phyloP scores from a whole-genome alignment of 1,139 yeast genomes.

The Debaryomyces sp. region DNA sequence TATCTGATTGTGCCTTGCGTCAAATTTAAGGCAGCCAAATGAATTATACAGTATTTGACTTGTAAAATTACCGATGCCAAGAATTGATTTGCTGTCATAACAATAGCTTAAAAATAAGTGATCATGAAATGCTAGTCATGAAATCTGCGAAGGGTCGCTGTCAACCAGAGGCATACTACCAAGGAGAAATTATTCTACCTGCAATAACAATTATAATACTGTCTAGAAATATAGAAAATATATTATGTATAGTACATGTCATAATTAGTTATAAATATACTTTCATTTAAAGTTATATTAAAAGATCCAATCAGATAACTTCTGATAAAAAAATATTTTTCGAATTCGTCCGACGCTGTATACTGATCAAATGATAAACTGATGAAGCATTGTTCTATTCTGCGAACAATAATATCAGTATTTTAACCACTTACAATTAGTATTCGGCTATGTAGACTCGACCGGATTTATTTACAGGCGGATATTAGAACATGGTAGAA shows the following conservation, averaged over 20 bases:
- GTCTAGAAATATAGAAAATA: not conserved
- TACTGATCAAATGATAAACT: no score
- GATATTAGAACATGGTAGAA: not conserved
- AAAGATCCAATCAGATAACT: constrained; percentile 22
- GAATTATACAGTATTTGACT: not conserved
- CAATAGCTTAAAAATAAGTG: not conserved
- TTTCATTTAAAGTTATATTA: constrained; percentile 7
- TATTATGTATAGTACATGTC: not conserved
- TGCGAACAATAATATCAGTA: not conserved
- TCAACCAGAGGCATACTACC: not conserved
- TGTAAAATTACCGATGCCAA: not conserved
- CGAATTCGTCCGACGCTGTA: not conserved
- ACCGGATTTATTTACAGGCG: not conserved
- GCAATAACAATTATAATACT: not conserved
- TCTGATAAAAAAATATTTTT: not conserved
- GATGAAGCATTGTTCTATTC: not conserved
- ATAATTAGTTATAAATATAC: not conserved
- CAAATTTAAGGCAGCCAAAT: not conserved
- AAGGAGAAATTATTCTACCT: no score
- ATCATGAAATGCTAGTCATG: no score
- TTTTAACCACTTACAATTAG: not conserved
- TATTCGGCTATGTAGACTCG: not conserved
- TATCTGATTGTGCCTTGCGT: constrained; percentile 7
- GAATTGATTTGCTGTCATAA: not conserved
- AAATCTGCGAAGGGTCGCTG: not conserved